A percentile compares a stretch with the other conserved stretches of the same genome.
Evolutionary conservation across 148 eudicot genomes (phyloP).

Genomic region (Polygonum maritimum): DNA sequence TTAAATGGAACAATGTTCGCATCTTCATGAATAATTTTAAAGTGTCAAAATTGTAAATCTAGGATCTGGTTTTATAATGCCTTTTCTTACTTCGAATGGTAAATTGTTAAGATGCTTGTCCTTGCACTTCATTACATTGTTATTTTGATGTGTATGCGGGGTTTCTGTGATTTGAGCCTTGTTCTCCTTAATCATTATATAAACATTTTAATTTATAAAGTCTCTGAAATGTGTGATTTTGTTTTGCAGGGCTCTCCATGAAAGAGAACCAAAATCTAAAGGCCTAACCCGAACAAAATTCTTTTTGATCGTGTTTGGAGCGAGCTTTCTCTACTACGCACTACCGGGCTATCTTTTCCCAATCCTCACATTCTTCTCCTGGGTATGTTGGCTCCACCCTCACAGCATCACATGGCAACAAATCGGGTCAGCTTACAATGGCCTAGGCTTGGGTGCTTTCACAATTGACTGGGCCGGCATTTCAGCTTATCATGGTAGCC

Average conservation of each 20-base stretch:
- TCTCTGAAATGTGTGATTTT: not conserved
- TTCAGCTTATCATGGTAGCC: conserved; percentile 96
- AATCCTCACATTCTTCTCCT: conserved; percentile 87
- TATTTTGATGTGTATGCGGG: not conserved
- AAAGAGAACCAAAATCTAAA: conserved; percentile 58
- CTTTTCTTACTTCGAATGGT: too few relatives aligned
- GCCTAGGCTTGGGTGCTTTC: conserved; percentile 97
- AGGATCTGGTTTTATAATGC: not conserved
- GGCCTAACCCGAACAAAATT: conserved; percentile 83
- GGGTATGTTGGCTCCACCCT: conserved; percentile 99
- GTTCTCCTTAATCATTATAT: not conserved
- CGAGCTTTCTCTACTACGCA: conserved; percentile 79
- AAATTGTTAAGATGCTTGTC: not conserved
- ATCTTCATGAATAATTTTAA: not conserved
- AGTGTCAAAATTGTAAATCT: not conserved
- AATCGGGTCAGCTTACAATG: conserved; percentile 86
- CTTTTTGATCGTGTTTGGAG: conserved; percentile 63
- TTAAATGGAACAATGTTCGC: not conserved
- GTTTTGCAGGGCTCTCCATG: conserved; percentile 85
- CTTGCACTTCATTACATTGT: not conserved
- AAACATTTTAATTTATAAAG: too few relatives aligned
- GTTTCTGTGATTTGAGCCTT: not conserved
- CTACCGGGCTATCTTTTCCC: conserved; percentile 92
- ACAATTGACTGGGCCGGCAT: conserved; percentile 99
- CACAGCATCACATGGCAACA: conserved; percentile 90